Evolutionary conservation across 352 stramenopile species (phyloP).

Genomic region (Phytophthora sansomeana): DNA sequence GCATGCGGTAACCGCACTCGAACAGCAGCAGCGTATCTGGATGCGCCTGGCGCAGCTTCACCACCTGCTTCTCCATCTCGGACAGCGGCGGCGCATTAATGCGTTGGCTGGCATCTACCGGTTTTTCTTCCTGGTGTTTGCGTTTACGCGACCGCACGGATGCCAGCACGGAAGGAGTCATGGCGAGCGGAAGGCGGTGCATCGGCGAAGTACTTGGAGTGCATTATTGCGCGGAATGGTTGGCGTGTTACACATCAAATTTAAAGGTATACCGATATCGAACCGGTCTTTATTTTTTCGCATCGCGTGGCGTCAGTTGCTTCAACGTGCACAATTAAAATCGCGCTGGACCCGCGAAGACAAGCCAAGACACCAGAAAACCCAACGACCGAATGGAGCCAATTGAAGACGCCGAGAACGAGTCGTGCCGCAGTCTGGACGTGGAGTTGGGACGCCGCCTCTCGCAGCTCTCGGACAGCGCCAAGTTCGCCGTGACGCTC

Average conservation of each 20-base stretch:
- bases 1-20: slow-evolving; percentile 85
- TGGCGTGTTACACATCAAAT: too few species aligned
- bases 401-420: too few species aligned
- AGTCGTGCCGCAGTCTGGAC: too few species aligned
- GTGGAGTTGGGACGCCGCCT: slow-evolving; percentile 36
- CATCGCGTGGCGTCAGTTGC: not conserved
- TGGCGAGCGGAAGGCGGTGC: not conserved
- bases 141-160: slow-evolving; percentile 22
- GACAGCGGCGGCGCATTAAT: slow-evolving; percentile 38
- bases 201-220: not conserved
- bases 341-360: not conserved
- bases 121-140: slow-evolving; percentile 17
- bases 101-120: not conserved
- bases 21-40: slow-evolving; percentile 70
- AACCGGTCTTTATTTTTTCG: slow-evolving; percentile 13
- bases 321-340: slow-evolving; percentile 19
- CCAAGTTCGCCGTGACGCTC: slow-evolving; percentile 57
- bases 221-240: slow-evolving; percentile 1
- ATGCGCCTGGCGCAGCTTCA: slow-evolving; percentile 49
- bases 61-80: slow-evolving; percentile 82
- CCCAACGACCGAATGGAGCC: too few species aligned
- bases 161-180: slow-evolving; percentile 2
- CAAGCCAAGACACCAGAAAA: not conserved
- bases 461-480: slow-evolving; percentile 58
- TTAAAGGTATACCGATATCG: slow-evolving; percentile 4